Evolutionary conservation across 805 yeast species (phyloP).

Genomic region (Nakazawaea pomicola): DNA sequence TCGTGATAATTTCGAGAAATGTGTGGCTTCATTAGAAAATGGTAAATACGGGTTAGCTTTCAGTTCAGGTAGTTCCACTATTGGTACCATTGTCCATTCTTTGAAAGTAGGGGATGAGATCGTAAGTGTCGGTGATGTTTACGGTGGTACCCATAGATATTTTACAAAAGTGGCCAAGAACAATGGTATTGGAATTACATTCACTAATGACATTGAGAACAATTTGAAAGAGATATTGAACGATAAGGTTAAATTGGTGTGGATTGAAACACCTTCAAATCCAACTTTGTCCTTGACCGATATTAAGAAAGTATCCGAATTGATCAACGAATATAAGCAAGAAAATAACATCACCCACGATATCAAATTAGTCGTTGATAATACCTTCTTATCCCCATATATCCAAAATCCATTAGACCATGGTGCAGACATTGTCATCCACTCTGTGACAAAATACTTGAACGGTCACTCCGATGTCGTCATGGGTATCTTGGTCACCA

Average conservation of each 20-base stretch:
- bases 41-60: slow-evolving; percentile 75
- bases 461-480: slow-evolving; percentile 93
- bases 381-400: slow-evolving; percentile 86
- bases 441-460: slow-evolving; percentile 85
- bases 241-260: slow-evolving; percentile 66
- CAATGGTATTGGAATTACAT: slow-evolving; percentile 67
- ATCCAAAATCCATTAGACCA: slow-evolving; percentile 75
- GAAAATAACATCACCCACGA: slow-evolving; percentile 42
- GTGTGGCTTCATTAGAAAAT: slow-evolving; percentile 73
- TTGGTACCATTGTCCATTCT: slow-evolving; percentile 71
- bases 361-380: slow-evolving; percentile 71
- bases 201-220: slow-evolving; percentile 56
- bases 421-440: slow-evolving; percentile 87
- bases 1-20: slow-evolving; percentile 75
- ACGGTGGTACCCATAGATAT: slow-evolving; percentile 90
- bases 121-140: slow-evolving; percentile 77
- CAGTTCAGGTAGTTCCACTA: slow-evolving; percentile 82
- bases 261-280: slow-evolving; percentile 89
- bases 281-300: slow-evolving; percentile 81
- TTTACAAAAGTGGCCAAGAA: slow-evolving; percentile 80
- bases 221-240: slow-evolving; percentile 55
- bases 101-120: slow-evolving; percentile 70
- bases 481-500: slow-evolving; percentile 76
- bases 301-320: slow-evolving; percentile 53
- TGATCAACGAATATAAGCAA: slow-evolving; percentile 37